Evolutionary conservation across 2,329 filamentous ascomycete genomes (phyloP), one percentile per base, ranked within the genome.

Genomic region (Diplodia corticola): DNA sequence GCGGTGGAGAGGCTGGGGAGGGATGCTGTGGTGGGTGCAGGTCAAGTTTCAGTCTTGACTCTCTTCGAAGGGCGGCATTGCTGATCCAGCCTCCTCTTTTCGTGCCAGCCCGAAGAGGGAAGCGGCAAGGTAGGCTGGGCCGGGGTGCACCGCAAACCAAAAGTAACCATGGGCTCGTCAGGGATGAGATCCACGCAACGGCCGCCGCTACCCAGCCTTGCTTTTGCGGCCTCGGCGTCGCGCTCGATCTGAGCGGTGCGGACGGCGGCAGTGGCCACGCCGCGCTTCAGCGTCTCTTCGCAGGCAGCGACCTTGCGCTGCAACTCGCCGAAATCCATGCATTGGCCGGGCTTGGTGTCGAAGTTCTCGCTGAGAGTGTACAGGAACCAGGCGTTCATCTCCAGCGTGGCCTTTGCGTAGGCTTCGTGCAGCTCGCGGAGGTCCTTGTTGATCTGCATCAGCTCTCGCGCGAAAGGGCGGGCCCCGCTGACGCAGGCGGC

Each of bases 401-500:
- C 57, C n/a, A 61, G 44, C 10, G 57, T 61, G 57, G 57, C 57
- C 57, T 61, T 61, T 17, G 57, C 57, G 28, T 61, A 61, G 57
- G 57, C 57, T 28, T 61, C 57, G 44, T 61, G 57, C 24, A 61
- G 57, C 44, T 61, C 57, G 40, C 57, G 57, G 17, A 61, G 44
- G 40, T 61, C 57, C 57, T 61, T 61, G 57, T 61, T 61, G 44
- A 61, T 61, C 44, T 61, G 57, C 57, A 61, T 61, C 26, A 61
- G 57, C 57, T 61, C 57, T 2, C 57, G 57, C 17, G 57, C 57
- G 28, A 61, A 61, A 10, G 57, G 57, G 44, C 57, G 57, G 44
- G 57, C 57, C 40, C 57, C 57, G 57, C 40, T 61, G 40, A 61
- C 57, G 57, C 57, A 61, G 44, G 57, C 57, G 57, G 57, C 40